Percentiles rank a stretch among this genome's conserved stretches.
These are phyloP conservation scores for Colletotrichum echinochloae DNA, from an alignment of 2,329 filamentous ascomycete genomes.

Conservation along the genomic window DNA sequence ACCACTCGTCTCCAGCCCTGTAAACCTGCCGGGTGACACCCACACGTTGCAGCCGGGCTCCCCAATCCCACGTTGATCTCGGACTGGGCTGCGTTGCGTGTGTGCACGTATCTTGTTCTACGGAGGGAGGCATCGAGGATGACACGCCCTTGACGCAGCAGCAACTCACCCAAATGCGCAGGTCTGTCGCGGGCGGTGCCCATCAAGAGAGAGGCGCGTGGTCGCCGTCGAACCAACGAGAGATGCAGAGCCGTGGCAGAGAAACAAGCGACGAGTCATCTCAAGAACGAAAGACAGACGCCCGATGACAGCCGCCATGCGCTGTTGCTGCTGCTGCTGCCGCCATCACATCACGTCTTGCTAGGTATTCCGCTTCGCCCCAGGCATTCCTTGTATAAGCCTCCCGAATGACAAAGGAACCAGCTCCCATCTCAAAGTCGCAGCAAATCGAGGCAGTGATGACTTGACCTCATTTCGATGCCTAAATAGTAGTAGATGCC, in stretches of 20 bases:
- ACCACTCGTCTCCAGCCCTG: slow-evolving; percentile 1
- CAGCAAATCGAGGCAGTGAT: neutral
- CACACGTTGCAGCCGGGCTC: slow-evolving; percentile 20
- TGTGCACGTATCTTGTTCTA: slow-evolving; percentile 9
- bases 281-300: neutral
- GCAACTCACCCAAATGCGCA: neutral
- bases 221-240: slow-evolving; percentile 2
- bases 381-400: slow-evolving; percentile 20
- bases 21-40: slow-evolving; percentile 29
- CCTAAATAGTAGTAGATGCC: slow-evolving; percentile 32
- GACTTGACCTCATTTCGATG: slow-evolving; percentile 34
- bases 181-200: slow-evolving; percentile 2
- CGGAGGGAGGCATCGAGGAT: slow-evolving; percentile 23
- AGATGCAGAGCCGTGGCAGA: neutral
- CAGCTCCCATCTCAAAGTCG: slow-evolving; percentile 9
- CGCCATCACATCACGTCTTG: slow-evolving; percentile 4
- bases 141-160: slow-evolving; percentile 39
- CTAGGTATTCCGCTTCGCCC: slow-evolving; percentile 13
- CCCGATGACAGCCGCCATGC: slow-evolving; percentile 18
- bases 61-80: slow-evolving; percentile 26
- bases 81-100: slow-evolving; percentile 16
- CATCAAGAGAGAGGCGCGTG: slow-evolving; percentile 18
- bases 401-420: slow-evolving; percentile 1
- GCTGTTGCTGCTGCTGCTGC: neutral
- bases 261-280: slow-evolving; percentile 16